These are phyloP conservation scores for Septoria linicola DNA, from an alignment of 2,329 filamentous ascomycete species.

Conservation along the genomic window DNA sequence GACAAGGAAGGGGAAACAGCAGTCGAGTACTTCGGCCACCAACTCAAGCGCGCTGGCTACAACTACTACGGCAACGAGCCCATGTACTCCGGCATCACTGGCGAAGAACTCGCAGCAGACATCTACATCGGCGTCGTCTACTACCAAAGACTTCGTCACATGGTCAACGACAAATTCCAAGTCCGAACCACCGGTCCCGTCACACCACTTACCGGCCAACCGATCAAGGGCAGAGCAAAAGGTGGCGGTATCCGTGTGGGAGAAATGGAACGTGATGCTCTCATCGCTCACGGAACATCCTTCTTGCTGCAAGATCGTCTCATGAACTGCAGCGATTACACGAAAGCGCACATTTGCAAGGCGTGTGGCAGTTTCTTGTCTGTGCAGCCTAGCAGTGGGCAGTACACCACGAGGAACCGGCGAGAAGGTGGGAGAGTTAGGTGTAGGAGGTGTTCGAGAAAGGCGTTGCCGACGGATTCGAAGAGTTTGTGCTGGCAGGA, in stretches of 20 bases:
- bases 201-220: conserved; percentile 86
- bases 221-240: conserved; percentile 93
- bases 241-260: conserved; percentile 98
- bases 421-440: conserved; percentile 35
- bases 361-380: conserved; percentile 87
- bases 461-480: conserved; percentile 32
- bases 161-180: conserved; percentile 99
- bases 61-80: conserved; percentile 99
- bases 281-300: conserved; percentile 91
- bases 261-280: conserved; percentile 96
- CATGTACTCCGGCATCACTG: conserved; percentile 97
- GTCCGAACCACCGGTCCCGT: conserved; percentile 94
- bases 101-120: conserved; percentile 87
- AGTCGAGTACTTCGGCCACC: conserved; percentile 91
- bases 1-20: conserved; percentile 83
- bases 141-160: conserved; percentile 96
- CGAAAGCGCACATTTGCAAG: conserved; percentile 84
- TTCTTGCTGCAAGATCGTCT: conserved; percentile 93
- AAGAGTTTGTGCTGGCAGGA: conserved; percentile 78
- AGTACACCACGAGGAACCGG: conserved; percentile 34
- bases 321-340: conserved; percentile 95
- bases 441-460: conserved; percentile 40
- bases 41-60: conserved; percentile 91
- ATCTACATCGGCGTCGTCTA: conserved; percentile 97
- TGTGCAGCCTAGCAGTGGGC: conserved; percentile 70